These are phyloP conservation scores for Sparassis latifolia DNA, from an alignment of 1,284 basidiomycete species.

Conservation along the genomic window DNA sequence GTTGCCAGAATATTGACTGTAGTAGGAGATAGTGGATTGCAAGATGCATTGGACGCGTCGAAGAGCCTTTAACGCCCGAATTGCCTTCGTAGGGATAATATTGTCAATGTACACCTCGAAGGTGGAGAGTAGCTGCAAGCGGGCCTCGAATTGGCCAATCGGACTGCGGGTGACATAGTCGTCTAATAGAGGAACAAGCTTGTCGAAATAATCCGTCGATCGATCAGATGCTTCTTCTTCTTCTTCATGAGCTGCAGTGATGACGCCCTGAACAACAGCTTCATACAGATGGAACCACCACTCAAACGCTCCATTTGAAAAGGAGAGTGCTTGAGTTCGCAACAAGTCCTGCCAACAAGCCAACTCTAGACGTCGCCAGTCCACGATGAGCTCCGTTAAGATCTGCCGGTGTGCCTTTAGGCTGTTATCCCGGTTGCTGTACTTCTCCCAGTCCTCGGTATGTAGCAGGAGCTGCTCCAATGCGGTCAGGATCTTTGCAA, in stretches of 20 bases:
- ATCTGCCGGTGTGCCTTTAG: slow-evolving; percentile 64
- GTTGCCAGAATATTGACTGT: slow-evolving; percentile 51
- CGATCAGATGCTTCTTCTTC: slow-evolving; percentile 24
- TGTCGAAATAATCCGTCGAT: slow-evolving; percentile 53
- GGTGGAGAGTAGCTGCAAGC: slow-evolving; percentile 66
- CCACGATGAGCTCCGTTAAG: slow-evolving; percentile 74
- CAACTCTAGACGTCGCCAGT: slow-evolving; percentile 89
- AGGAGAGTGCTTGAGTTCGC: slow-evolving; percentile 60
- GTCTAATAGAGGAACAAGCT: slow-evolving; percentile 76
- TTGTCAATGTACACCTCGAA: slow-evolving; percentile 52
- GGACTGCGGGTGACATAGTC: slow-evolving; percentile 77
- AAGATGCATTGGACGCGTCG: slow-evolving; percentile 55
- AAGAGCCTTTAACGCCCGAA: slow-evolving; percentile 28
- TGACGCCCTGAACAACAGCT: slow-evolving; percentile 60
- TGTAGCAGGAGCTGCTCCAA: slow-evolving; percentile 85
- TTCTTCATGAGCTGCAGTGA: slow-evolving; percentile 36
- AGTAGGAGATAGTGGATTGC: slow-evolving; percentile 64
- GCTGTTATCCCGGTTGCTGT: slow-evolving; percentile 83
- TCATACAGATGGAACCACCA: slow-evolving; percentile 97
- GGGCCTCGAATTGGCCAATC: slow-evolving; percentile 74
- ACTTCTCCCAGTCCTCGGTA: slow-evolving; percentile 96
- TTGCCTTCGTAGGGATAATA: slow-evolving; percentile 19
- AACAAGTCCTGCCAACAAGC: slow-evolving; percentile 84
- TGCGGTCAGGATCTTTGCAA: slow-evolving; percentile 81
- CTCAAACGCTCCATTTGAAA: slow-evolving; percentile 58